Evolutionary conservation across 805 yeast genomes (phyloP), one percentile per base, ranked within the genome.

Genomic region (Ascoidea asiatica): DNA sequence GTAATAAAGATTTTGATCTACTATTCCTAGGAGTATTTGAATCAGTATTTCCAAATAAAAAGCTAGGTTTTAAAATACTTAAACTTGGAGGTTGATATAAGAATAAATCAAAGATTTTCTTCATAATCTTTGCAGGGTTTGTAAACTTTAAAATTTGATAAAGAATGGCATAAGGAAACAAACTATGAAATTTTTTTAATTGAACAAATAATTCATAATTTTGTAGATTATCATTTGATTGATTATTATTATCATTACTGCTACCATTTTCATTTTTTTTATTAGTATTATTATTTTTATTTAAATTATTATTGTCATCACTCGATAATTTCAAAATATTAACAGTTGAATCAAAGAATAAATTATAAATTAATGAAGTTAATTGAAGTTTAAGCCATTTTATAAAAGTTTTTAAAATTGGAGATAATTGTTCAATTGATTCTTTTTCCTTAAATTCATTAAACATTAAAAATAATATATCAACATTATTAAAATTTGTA

Each of bases 311-410:
- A 18, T 40, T 23, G 6, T 37, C 23, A 11, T 40, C 41, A 40
- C n/a, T 22, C 8, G 36, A 19, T 15, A 33, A 8, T 21, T 40
- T 35, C 13, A 33, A 19, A 19, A 19, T 18, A 15, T 40, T 21
- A 19, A 77, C 76, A 57, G 90, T 97, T 44, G 76, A 80, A 1
- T 90, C 92, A 20, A 90, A 65, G 52, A 88, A 81, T 37, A 82
- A 53, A 50, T 85, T 87, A 60, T 85, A 89, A 2, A 90, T 63
- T 0, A 95, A 81, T 0, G 95, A 83, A 0, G 97, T 86, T 6
- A 86, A 61, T 57, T 88, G 90, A 8, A 90, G 73, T 48, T 87
- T 77, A 48, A 81, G 74, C 86, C 95, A 81, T 52, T 84, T 87
- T 38, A 86, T 67, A 50, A 89, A 79, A 41, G 84, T 73, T 50